A percentile compares a stretch with the other conserved stretches of the same genome.
Conservation (phyloP, 108 stramenopile species). For the Stephanodiscus triporus region DNA sequence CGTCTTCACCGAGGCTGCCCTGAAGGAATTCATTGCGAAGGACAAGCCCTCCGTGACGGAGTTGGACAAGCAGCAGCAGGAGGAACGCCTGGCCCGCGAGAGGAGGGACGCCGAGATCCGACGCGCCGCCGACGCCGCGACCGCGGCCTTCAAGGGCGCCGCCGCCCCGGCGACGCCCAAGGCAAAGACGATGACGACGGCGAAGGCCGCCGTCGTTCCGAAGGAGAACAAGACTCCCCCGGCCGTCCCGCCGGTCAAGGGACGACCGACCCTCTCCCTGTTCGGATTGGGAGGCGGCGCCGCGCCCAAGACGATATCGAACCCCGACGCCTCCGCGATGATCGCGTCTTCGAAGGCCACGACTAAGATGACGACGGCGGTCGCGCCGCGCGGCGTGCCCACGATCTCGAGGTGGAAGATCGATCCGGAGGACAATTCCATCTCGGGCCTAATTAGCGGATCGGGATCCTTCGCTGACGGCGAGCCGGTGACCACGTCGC, state of each 20-base stretch:
- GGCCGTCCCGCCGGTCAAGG: slow-evolving; percentile 39
- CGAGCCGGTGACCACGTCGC: slow-evolving; percentile 54
- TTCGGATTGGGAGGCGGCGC: slow-evolving; percentile 47
- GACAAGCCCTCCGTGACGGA: slow-evolving; percentile 41
- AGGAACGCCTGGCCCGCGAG: slow-evolving; percentile 34
- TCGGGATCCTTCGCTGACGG: slow-evolving; percentile 56
- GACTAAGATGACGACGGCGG: slow-evolving; percentile 1
- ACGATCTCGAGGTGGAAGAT: slow-evolving; percentile 61
- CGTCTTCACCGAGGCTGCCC: slow-evolving; percentile 47
- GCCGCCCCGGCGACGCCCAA: slow-evolving; percentile 12
- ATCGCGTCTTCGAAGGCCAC: slow-evolving; percentile 14
- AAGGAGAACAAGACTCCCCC: slow-evolving; percentile 12
- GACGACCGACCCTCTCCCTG: slow-evolving; percentile 52
- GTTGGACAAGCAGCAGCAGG: slow-evolving; percentile 41
- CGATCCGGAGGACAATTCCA: slow-evolving; percentile 51
- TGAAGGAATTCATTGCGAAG: slow-evolving; percentile 48
- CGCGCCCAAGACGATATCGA: slow-evolving; percentile 7
- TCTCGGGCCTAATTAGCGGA: slow-evolving; percentile 56
- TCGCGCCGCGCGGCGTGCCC: slow-evolving; percentile 55
- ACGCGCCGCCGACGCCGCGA: slow-evolving; percentile 12
- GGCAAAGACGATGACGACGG: slow-evolving; percentile 8
- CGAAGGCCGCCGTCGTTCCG: slow-evolving; percentile 20
- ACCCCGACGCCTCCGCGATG: not conserved
- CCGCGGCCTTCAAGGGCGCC: slow-evolving; percentile 7
- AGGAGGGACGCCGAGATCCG: slow-evolving; percentile 26